phyloP scores from a whole-genome alignment of 169 alveolate genomes.

The Cryptosporidium ryanae region DNA sequence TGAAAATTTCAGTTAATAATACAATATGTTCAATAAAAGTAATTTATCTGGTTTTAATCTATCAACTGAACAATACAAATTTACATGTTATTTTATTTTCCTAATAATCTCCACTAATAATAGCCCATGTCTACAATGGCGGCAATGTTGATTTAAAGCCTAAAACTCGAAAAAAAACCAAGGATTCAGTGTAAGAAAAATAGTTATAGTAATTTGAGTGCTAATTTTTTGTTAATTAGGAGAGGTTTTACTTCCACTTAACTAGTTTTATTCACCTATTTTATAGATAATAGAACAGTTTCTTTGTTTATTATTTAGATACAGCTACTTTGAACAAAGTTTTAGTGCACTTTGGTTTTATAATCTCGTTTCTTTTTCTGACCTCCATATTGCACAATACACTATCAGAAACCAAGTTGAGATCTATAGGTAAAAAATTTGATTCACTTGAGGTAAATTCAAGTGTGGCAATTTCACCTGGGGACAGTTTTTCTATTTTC shows the following conservation, averaged over 20 bases:
- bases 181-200: background rate
- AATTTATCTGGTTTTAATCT: too few species aligned
- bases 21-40: too few species aligned
- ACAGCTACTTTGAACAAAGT: constrained; percentile 13
- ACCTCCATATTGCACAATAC: constrained; percentile 21
- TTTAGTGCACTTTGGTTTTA: constrained; percentile 5
- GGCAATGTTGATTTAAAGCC: background rate
- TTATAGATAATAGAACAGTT: too few species aligned
- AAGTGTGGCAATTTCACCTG: constrained; percentile 35
- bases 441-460: constrained; percentile 40
- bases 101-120: too few species aligned
- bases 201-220: too few species aligned
- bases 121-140: background rate
- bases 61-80: too few species aligned
- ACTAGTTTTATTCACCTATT: too few species aligned
- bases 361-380: background rate
- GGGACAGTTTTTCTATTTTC: background rate
- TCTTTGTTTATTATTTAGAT: background rate
- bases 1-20: too few species aligned
- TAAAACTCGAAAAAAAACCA: background rate
- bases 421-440: constrained; percentile 37
- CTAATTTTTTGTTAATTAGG: too few species aligned
- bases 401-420: constrained; percentile 3
- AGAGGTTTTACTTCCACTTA: too few species aligned
- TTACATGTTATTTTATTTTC: too few species aligned